These are phyloP conservation scores for Emergomyces pasteurianus DNA, from an alignment of 2,329 filamentous ascomycete genomes.

Conservation along the genomic window DNA sequence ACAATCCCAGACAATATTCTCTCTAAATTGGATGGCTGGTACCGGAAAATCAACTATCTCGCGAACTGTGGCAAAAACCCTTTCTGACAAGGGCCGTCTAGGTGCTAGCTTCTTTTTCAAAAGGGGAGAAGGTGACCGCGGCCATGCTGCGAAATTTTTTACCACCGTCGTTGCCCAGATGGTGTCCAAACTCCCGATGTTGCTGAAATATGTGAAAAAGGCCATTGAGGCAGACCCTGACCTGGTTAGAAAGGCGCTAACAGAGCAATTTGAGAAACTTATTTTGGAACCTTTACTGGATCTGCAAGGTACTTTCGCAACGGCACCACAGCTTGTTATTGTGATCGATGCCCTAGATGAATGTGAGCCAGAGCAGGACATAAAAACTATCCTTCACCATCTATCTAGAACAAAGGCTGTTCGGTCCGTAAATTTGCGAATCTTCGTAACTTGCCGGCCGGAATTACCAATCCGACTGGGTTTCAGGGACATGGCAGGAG, in stretches of 20 bases:
- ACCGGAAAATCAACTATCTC: conserved; percentile 24
- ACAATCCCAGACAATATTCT: conserved; percentile 16
- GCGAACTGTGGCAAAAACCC: conserved; percentile 15
- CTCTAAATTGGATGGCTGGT: conserved; percentile 24
- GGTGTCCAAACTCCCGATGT: conserved; percentile 17
- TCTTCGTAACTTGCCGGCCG: conserved; percentile 20
- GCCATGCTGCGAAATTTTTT: conserved; percentile 15
- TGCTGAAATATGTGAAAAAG: conserved; percentile 13
- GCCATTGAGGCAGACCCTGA: conserved; percentile 16
- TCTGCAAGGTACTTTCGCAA: background rate
- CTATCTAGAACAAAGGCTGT: conserved; percentile 5
- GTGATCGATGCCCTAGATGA: conserved; percentile 21
- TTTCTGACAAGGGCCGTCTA: conserved; percentile 7
- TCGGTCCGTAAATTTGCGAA: conserved; percentile 8
- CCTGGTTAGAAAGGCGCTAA: conserved; percentile 16
- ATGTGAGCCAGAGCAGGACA: conserved; percentile 14
- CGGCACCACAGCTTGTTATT: conserved; percentile 3
- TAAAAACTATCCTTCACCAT: conserved; percentile 14
- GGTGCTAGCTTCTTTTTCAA: conserved; percentile 24
- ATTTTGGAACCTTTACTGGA: conserved; percentile 12
- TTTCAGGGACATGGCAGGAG: conserved; percentile 11
- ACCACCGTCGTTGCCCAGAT: conserved; percentile 19
- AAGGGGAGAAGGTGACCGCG: conserved; percentile 11
- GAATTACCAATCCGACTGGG: conserved; percentile 16
- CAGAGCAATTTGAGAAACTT: conserved; percentile 17